Evolutionary conservation across 345 rosid species (phyloP).

Genomic region (Linum trigynum): DNA sequence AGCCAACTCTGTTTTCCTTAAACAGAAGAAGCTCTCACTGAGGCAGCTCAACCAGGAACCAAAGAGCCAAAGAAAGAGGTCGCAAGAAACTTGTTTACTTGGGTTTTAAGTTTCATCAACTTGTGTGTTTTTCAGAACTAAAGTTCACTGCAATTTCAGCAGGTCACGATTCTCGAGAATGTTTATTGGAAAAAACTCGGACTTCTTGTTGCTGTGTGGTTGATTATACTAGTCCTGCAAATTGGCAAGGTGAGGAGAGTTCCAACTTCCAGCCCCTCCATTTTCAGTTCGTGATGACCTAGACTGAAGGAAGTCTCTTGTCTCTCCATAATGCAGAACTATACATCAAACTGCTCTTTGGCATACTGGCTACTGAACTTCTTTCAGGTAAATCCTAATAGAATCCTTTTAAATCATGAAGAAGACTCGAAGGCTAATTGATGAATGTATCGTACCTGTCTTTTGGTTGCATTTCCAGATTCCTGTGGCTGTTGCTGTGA

Average conservation of each 20-base stretch:
- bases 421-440: neutral
- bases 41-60: neutral
- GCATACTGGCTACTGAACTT: slow-evolving; percentile 15
- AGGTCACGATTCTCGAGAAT: slow-evolving; percentile 3
- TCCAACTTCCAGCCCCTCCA: too few species aligned
- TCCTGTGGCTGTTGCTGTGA: slow-evolving; percentile 29
- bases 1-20: neutral
- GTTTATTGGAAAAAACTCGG: slow-evolving; percentile 6
- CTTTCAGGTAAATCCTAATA: slow-evolving; percentile 9
- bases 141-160: neutral
- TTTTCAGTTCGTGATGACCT: neutral
- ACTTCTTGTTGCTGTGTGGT: slow-evolving; percentile 5
- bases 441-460: neutral
- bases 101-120: neutral
- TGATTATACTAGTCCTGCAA: slow-evolving; percentile 1
- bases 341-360: slow-evolving; percentile 12
- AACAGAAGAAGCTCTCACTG: neutral
- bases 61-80: neutral
- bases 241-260: neutral
- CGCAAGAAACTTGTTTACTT: neutral
- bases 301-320: neutral
- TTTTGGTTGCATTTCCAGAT: slow-evolving; percentile 8
- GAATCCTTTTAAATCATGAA: neutral
- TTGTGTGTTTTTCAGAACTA: neutral
- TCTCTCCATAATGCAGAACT: slow-evolving; percentile 11